Evolutionary conservation across 2,329 filamentous ascomycete genomes (phyloP), one percentile per base, ranked within the genome.

Genomic region (Trichothecium sympodiale): DNA sequence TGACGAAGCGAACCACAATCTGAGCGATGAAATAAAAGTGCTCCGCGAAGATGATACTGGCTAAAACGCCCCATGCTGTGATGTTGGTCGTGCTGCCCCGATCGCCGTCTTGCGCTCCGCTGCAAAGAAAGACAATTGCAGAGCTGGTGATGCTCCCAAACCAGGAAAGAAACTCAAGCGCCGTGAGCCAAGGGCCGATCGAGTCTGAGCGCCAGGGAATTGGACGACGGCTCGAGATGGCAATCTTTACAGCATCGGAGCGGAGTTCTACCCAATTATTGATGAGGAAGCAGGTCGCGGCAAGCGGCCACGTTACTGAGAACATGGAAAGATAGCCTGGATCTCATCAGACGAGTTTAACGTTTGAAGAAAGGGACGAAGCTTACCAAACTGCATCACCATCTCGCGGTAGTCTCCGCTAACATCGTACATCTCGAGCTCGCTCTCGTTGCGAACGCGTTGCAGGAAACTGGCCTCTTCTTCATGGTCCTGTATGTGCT

Each of bases 211-310:
- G 77, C 73, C 83, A 86, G 1, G 91, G 91, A 27, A 84, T 85
- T 0, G 91, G 91, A 4, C 91, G 79, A 50, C 89, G 82, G 67
- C 85, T 88, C 56, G 88, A 82, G 33, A 86, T 70, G 38, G 87
- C 87, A 48, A 96, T 94, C 58, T 98, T 98, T 62, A 94, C 73
- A 3, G 89, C 88, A 53, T 98, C 91, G 1, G 85, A 85, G 29
- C 91, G 83, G 28, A 96, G 73, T 55, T 96, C 91, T 38, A 98
- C 65, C 87, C 89, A 96, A 62, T 96, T 93, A 62, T 96, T 96
- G 57, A 91, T 65, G 10, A 96, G 64, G 63, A 96, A 96, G 2
- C 83, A 89, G 38, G 86, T 70, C 2, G 83, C 80, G 0, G 89
- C 88, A n/a, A 96, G 65, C 0, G 91, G 91, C 91, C 91, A 98